A percentile compares a stretch with the other conserved stretches of the same genome.
Evolutionary conservation across 202 grass and related monocot genomes (phyloP).

Genomic region (Zoysia matrella): DNA sequence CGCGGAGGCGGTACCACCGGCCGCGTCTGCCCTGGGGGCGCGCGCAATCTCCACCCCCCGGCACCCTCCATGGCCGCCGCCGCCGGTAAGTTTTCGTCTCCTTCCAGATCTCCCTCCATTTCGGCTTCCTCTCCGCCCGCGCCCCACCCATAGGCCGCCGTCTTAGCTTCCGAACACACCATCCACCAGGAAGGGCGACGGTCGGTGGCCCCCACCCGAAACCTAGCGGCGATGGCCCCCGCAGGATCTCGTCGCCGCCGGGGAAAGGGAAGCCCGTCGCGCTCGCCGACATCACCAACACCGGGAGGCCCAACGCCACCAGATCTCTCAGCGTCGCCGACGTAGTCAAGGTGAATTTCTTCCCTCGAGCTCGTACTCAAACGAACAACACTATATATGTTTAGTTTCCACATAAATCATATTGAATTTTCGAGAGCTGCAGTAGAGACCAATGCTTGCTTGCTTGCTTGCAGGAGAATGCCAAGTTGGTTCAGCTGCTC

Average conservation of each 20-base stretch:
- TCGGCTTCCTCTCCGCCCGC: not conserved
- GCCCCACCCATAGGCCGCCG: not conserved
- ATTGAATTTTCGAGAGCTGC: not conserved
- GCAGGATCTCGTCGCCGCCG: not conserved
- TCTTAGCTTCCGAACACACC: not conserved
- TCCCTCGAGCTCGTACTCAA: not conserved
- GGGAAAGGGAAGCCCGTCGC: constrained; percentile 37
- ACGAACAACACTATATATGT: not conserved
- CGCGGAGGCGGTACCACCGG: not conserved
- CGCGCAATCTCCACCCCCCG: not conserved
- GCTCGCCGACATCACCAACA: constrained; percentile 57
- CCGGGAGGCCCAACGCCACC: constrained; percentile 29
- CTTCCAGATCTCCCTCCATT: not conserved
- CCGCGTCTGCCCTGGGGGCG: not conserved
- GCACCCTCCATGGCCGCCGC: constrained; percentile 37
- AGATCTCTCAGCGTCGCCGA: constrained; percentile 33
- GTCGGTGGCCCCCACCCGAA: constrained; percentile 22
- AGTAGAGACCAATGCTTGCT: not conserved
- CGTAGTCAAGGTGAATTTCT: constrained; percentile 39
- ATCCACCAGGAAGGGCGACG: constrained; percentile 35
- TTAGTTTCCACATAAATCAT: not conserved
- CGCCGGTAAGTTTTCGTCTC: constrained; percentile 28
- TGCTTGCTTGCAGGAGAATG: constrained; percentile 42
- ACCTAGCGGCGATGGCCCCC: constrained; percentile 2
- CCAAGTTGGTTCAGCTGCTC: constrained; percentile 31